Evolutionary conservation across 73 alveolate genomes (phyloP).

Genomic region (Paraurostyla sp.): DNA sequence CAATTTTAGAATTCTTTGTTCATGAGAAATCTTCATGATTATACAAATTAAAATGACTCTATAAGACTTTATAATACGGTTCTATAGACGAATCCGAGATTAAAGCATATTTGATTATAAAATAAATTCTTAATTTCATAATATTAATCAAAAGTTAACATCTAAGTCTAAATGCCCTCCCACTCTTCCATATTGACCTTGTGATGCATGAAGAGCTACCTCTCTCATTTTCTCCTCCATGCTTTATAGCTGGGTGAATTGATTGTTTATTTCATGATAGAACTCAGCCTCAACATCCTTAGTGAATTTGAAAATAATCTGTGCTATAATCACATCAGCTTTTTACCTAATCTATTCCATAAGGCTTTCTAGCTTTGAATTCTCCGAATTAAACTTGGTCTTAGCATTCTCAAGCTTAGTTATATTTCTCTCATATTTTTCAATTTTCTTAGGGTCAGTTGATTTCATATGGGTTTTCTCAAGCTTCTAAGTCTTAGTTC

Average conservation of each 20-base stretch:
- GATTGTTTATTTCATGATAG: background rate
- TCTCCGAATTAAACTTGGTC: background rate
- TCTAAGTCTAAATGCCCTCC: conserved; percentile 21
- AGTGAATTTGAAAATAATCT: conserved; percentile 15
- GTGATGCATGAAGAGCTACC: conserved; percentile 20
- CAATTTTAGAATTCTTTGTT: too few species aligned
- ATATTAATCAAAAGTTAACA: background rate
- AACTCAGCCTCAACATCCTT: conserved; percentile 23
- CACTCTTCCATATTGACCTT: conserved; percentile 22
- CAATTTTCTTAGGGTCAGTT: too few species aligned
- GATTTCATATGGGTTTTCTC: too few species aligned
- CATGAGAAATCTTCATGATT: too few species aligned
- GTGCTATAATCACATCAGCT: conserved; percentile 3
- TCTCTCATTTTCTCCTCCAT: conserved; percentile 47
- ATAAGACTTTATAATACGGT: too few species aligned
- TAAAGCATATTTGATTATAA: too few species aligned
- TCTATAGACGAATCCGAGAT: too few species aligned
- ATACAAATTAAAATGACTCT: too few species aligned
- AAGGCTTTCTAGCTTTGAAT: background rate
- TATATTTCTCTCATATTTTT: too few species aligned
- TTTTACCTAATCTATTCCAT: background rate
- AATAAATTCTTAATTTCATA: too few species aligned
- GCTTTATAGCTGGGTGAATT: background rate
- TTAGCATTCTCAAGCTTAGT: background rate
- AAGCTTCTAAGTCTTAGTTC: too few species aligned